Percentiles rank a stretch among this genome's conserved stretches.
Evolutionary conservation across 2,329 filamentous ascomycete species (phyloP).

Genomic region (Sclerotinia minor): DNA sequence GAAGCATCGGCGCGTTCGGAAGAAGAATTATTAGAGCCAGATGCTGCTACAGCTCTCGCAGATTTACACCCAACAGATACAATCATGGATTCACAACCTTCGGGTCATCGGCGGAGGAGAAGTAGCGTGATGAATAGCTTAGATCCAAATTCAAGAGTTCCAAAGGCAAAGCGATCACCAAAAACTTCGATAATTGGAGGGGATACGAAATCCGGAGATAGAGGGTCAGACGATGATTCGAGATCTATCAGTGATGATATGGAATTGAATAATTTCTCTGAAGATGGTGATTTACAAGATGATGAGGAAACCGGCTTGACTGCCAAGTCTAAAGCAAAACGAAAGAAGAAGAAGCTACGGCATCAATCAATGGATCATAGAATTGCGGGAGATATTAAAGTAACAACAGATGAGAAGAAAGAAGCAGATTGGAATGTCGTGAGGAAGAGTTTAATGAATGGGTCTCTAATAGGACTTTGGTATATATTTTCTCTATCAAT

Average conservation of each 20-base stretch:
- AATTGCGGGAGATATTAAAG: constrained; percentile 58
- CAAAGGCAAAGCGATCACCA: constrained; percentile 27
- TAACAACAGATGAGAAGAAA: constrained; percentile 71
- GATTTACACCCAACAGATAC: constrained; percentile 29
- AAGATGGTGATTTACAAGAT: constrained; percentile 73
- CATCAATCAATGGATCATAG: constrained; percentile 71
- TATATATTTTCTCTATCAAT: constrained; percentile 89
- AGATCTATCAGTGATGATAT: constrained; percentile 50
- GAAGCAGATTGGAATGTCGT: constrained; percentile 74
- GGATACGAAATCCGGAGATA: constrained; percentile 31
- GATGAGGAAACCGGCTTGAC: constrained; percentile 91
- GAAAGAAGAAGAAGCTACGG: constrained; percentile 64
- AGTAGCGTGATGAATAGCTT: constrained; percentile 40
- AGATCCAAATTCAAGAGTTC: constrained; percentile 26
- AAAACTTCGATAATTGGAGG: constrained; percentile 30
- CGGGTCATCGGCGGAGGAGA: constrained; percentile 40
- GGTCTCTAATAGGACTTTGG: constrained; percentile 82
- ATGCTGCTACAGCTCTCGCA: constrained; percentile 35
- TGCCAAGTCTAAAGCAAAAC: constrained; percentile 66
- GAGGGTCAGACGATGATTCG: constrained; percentile 36
- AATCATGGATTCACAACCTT: constrained; percentile 34
- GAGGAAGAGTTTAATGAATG: constrained; percentile 70
- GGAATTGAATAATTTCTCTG: constrained; percentile 58
- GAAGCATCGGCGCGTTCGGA: constrained; percentile 27
- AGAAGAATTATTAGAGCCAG: constrained; percentile 30